Evolutionary conservation across 305 asterid genomes (phyloP).

Genomic region (Fraxinus baroniana): DNA sequence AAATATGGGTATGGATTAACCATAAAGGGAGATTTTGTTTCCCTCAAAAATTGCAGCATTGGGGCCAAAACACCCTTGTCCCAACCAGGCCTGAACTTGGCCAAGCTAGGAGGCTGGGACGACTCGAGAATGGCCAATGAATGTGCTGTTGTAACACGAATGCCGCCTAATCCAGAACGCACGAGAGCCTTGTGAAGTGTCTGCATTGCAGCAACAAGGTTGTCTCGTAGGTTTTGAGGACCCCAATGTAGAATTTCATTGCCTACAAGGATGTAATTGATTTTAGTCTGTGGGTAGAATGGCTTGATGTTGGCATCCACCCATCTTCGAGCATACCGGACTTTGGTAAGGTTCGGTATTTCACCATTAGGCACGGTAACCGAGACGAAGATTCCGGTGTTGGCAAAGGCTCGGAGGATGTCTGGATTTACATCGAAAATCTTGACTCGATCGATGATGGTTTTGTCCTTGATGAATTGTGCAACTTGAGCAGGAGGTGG

Average conservation of each 20-base stretch:
- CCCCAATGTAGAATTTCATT: slow-evolving; percentile 89
- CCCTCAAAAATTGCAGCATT: slow-evolving; percentile 54
- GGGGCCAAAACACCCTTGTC: slow-evolving; percentile 63
- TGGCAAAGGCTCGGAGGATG: slow-evolving; percentile 70
- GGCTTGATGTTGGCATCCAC: slow-evolving; percentile 51
- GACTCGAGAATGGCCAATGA: slow-evolving; percentile 64
- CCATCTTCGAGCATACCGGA: slow-evolving; percentile 45
- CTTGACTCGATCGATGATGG: slow-evolving; percentile 67
- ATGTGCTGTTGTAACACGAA: slow-evolving; percentile 72
- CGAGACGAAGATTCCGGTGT: slow-evolving; percentile 63
- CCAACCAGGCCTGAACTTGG: slow-evolving; percentile 71
- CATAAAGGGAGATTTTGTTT: slow-evolving; percentile 69
- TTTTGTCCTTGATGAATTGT: slow-evolving; percentile 54
- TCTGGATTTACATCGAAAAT: slow-evolving; percentile 75
- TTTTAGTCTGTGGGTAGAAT: slow-evolving; percentile 57
- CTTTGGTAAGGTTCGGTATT: slow-evolving; percentile 52
- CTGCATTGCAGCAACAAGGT: slow-evolving; percentile 65
- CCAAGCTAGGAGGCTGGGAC: slow-evolving; percentile 66
- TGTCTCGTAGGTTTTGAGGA: slow-evolving; percentile 53
- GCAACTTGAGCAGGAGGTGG: slow-evolving; percentile 76
- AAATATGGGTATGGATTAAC: slow-evolving; percentile 87
- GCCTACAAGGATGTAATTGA: slow-evolving; percentile 71
- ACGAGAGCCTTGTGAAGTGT: slow-evolving; percentile 51
- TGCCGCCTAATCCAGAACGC: slow-evolving; percentile 27
- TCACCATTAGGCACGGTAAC: slow-evolving; percentile 80